Evolutionary conservation across 345 rosid genomes (phyloP).

Genomic region (Barbarea vulgaris): DNA sequence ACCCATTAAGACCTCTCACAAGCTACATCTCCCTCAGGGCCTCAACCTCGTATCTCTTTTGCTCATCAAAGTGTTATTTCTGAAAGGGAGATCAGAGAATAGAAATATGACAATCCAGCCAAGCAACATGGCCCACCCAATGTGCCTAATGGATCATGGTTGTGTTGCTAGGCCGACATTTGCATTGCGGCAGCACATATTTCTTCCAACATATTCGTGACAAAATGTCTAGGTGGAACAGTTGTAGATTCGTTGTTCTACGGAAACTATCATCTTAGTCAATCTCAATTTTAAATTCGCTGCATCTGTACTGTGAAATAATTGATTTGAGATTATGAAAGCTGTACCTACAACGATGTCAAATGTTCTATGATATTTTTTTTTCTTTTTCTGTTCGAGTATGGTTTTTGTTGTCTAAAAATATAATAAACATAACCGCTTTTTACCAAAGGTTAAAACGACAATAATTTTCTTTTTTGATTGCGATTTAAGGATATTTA

Average conservation of each 20-base stretch:
- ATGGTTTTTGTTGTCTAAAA: not conserved
- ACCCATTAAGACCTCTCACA: not conserved
- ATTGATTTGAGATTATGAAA: not conserved
- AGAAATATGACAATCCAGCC: not conserved
- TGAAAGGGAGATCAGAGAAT: not conserved
- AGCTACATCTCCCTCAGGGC: not conserved
- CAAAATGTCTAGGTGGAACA: not conserved
- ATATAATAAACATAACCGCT: not conserved
- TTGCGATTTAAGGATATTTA: not conserved
- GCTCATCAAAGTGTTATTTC: not conserved
- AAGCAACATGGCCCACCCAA: not conserved
- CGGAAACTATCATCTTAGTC: not conserved
- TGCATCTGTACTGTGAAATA: not conserved
- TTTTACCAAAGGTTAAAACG: not conserved
- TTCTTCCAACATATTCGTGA: not conserved
- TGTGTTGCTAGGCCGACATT: not conserved
- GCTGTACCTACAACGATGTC: not conserved
- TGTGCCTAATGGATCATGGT: not conserved
- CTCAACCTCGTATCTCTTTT: not conserved
- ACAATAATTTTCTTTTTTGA: not conserved
- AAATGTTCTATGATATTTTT: not conserved
- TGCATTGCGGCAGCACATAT: constrained; percentile 1
- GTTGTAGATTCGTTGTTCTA: not conserved
- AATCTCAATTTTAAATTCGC: not conserved
- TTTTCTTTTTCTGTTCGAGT: not conserved